A percentile compares a stretch with the other conserved stretches of the same genome.
Conservation (phyloP, 371 early-diverging fungal species). For the Coemansia sp. region DNA sequence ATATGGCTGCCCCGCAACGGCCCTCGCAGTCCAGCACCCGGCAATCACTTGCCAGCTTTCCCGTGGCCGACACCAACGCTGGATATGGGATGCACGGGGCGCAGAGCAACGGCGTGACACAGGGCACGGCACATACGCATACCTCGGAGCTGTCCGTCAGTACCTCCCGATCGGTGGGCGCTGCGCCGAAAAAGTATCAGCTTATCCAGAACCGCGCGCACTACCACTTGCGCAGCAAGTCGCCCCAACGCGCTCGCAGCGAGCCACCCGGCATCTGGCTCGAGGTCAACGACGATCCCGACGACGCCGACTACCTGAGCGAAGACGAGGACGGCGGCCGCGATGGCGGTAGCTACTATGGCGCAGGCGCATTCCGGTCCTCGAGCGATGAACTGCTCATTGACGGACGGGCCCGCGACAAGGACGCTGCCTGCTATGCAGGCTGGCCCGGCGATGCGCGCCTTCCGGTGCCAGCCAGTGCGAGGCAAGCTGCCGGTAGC, state of each 20-base stretch:
- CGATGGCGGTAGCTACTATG: slow-evolving; percentile 22
- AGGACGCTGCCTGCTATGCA: background rate
- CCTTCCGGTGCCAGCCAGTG: background rate
- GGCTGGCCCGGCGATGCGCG: background rate
- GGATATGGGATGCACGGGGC: background rate
- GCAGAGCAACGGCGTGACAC: background rate
- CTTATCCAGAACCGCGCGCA: slow-evolving; percentile 31
- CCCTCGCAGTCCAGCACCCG: background rate
- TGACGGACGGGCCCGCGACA: background rate
- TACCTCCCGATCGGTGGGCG: slow-evolving; percentile 1
- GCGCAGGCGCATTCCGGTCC: slow-evolving; percentile 3
- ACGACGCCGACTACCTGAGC: slow-evolving; percentile 8
- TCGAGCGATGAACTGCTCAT: slow-evolving; percentile 23
- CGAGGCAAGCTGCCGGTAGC: background rate
- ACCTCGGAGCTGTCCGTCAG: background rate
- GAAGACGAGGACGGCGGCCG: slow-evolving; percentile 9
- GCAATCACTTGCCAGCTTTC: slow-evolving; percentile 3
- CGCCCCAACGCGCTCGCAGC: slow-evolving; percentile 32
- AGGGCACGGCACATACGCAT: background rate
- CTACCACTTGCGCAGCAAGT: slow-evolving; percentile 30
- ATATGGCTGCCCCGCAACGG: background rate
- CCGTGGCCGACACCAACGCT: background rate
- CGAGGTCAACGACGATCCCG: slow-evolving; percentile 34
- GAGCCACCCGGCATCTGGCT: slow-evolving; percentile 49
- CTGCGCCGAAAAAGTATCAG: slow-evolving; percentile 20